A percentile compares a stretch with the other conserved stretches of the same genome.
phyloP scores from a whole-genome alignment of 257 asterid genomes.

The Nicotiana tomentosiformis region DNA sequence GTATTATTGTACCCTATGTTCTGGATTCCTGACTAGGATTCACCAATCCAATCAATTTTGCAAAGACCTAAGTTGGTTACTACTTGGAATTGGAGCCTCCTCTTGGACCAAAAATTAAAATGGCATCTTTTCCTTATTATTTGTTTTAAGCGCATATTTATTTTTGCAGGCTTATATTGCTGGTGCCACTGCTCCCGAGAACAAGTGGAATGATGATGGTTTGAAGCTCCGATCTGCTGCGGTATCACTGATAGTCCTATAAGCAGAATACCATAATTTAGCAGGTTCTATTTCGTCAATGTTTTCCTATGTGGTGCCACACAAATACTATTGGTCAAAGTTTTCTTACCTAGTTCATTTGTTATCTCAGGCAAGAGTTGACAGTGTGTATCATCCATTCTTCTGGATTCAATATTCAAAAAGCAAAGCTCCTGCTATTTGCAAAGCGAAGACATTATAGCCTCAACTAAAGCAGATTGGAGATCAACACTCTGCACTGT shows the following conservation, averaged over 20 bases:
- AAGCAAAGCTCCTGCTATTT: neutral
- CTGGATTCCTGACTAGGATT: neutral
- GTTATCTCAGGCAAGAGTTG: neutral
- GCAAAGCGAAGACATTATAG: neutral
- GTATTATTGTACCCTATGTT: neutral
- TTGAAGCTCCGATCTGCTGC: slow-evolving; percentile 89
- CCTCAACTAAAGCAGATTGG: neutral
- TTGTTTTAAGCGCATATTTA: neutral
- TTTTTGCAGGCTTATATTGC: slow-evolving; percentile 57
- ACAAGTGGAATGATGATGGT: slow-evolving; percentile 69
- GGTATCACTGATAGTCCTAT: slow-evolving; percentile 58
- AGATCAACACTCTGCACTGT: neutral
- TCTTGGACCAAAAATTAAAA: neutral
- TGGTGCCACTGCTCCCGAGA: slow-evolving; percentile 79
- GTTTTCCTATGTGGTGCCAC: neutral
- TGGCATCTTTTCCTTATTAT: neutral
- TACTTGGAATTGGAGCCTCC: neutral
- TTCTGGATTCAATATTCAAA: neutral
- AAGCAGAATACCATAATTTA: neutral
- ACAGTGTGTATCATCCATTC: neutral
- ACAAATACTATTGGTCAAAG: neutral
- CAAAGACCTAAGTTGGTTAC: neutral
- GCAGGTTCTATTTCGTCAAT: neutral
- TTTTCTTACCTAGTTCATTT: neutral
- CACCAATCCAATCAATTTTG: neutral